Conservation (phyloP, 2,329 filamentous ascomycete genomes). For the Xylariaceae sp. region DNA sequence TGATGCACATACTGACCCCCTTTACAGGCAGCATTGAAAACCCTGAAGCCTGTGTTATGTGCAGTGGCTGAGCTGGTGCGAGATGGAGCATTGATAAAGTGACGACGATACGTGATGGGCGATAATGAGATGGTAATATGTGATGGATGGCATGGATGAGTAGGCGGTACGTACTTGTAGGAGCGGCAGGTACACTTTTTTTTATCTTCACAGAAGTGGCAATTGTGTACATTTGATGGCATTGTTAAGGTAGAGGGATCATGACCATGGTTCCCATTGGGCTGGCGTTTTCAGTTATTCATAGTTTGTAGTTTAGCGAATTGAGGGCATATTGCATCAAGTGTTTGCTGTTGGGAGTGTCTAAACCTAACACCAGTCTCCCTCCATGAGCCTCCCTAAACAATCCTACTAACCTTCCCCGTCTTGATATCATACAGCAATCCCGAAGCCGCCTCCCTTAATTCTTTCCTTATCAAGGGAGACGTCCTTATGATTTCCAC, state of each 20-base stretch:
- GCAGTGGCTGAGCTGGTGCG: slow-evolving; percentile 70
- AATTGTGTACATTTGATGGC: slow-evolving; percentile 1
- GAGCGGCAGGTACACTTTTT: not conserved
- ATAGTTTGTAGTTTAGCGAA: slow-evolving; percentile 2
- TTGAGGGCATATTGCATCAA: not conserved
- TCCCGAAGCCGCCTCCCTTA: slow-evolving; percentile 1
- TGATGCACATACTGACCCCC: slow-evolving; percentile 28
- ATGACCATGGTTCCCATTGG: not conserved
- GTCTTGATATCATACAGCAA: slow-evolving; percentile 8
- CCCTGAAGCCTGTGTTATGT: slow-evolving; percentile 92
- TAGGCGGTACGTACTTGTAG: not conserved
- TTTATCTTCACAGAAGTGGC: not conserved
- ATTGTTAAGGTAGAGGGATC: slow-evolving; percentile 3
- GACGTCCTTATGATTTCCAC: slow-evolving; percentile 7
- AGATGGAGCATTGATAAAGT: slow-evolving; percentile 10
- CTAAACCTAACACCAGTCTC: too few relatives aligned
- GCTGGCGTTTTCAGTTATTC: slow-evolving; percentile 6
- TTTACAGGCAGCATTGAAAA: slow-evolving; percentile 84
- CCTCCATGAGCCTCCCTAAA: slow-evolving; percentile 3
- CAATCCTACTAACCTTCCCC: slow-evolving; percentile 7
- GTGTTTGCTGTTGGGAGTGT: too few relatives aligned
- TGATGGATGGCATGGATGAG: slow-evolving; percentile 7
- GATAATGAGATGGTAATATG: slow-evolving; percentile 18
- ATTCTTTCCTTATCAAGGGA: slow-evolving; percentile 5
- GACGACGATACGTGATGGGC: slow-evolving; percentile 23